Conservation (phyloP, 495 filamentous ascomycete species). For the Darksidea phi region DNA sequence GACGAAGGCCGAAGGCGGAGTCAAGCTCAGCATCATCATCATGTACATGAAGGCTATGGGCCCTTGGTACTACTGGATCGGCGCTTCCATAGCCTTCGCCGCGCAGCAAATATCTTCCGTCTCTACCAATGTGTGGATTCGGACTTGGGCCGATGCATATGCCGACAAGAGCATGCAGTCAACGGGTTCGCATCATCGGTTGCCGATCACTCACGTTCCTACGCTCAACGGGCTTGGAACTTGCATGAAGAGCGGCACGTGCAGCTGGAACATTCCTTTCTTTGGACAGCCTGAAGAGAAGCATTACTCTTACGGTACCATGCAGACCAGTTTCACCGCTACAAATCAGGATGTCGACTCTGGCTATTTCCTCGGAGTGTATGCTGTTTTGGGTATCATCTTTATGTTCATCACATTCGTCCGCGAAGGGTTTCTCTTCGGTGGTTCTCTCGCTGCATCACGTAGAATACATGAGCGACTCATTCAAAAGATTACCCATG, state of each 20-base stretch:
- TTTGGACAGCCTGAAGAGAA: constrained; percentile 6
- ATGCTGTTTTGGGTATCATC: constrained; percentile 71
- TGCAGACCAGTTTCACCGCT: constrained; percentile 20
- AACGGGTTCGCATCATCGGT: constrained; percentile 31
- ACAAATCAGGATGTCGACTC: constrained; percentile 64
- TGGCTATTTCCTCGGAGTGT: constrained; percentile 77
- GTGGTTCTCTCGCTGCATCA: constrained; percentile 86
- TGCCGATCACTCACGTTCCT: constrained; percentile 42
- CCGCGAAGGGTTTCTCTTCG: constrained; percentile 85
- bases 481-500: constrained; percentile 75
- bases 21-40: constrained; percentile 78
- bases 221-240: constrained; percentile 38
- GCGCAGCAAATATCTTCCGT: constrained; percentile 80
- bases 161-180: constrained; percentile 32
- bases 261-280: constrained; percentile 46
- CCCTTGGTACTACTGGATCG: constrained; percentile 87
- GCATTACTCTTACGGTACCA: constrained; percentile 14
- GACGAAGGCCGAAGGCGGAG: constrained; percentile 74
- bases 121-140: constrained; percentile 89
- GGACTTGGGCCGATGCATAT: constrained; percentile 78
- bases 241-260: constrained; percentile 45
- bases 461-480: constrained; percentile 78
- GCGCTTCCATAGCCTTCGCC: constrained; percentile 69
- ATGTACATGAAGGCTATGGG: constrained; percentile 91
- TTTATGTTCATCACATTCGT: constrained; percentile 74